Evolutionary conservation across 163 green algal genomes (phyloP).

Genomic region (Chlorella variabilis): DNA sequence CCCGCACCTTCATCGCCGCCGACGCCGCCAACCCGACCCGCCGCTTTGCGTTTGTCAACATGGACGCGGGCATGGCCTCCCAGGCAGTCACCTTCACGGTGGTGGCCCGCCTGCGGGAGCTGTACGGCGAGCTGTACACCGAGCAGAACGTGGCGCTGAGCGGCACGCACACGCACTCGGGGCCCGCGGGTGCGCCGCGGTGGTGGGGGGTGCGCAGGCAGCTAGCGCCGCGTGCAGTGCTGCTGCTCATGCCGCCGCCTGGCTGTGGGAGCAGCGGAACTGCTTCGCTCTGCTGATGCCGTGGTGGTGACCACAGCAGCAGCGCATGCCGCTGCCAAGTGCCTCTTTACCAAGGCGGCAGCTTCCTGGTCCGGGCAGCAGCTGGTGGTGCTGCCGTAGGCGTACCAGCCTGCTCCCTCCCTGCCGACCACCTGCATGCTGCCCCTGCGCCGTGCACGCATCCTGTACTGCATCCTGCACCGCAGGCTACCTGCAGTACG

Average conservation of each 20-base stretch:
- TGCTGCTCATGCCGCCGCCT: too few species aligned
- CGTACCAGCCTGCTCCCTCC: too few species aligned
- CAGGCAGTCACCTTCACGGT: constrained; percentile 86
- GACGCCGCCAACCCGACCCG: constrained; percentile 51
- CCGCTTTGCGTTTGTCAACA: constrained; percentile 84
- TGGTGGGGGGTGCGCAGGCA: not conserved
- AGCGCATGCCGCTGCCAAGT: too few species aligned
- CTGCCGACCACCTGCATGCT: too few species aligned
- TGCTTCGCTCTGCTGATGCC: too few species aligned
- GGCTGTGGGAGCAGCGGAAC: too few species aligned
- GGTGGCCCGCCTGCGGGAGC: constrained; percentile 62
- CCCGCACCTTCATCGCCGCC: constrained; percentile 81
- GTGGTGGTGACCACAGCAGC: too few species aligned
- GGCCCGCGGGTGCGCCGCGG: constrained; percentile 37
- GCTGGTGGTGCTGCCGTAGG: too few species aligned
- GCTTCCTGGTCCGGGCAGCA: too few species aligned
- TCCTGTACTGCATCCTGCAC: not conserved
- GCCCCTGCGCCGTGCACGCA: not conserved
- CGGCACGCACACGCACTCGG: constrained; percentile 87
- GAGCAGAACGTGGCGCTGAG: constrained; percentile 83
- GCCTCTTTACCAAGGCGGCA: too few species aligned
- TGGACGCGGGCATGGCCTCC: constrained; percentile 90
- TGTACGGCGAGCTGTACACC: constrained; percentile 82
- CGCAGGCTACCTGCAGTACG: constrained; percentile 80
- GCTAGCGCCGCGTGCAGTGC: too few species aligned